Percentiles rank a stretch among this genome's conserved stretches.
These are phyloP conservation scores for Epichloe sylvatica DNA, from an alignment of 2,329 filamentous ascomycete genomes.

Conservation along the genomic window DNA sequence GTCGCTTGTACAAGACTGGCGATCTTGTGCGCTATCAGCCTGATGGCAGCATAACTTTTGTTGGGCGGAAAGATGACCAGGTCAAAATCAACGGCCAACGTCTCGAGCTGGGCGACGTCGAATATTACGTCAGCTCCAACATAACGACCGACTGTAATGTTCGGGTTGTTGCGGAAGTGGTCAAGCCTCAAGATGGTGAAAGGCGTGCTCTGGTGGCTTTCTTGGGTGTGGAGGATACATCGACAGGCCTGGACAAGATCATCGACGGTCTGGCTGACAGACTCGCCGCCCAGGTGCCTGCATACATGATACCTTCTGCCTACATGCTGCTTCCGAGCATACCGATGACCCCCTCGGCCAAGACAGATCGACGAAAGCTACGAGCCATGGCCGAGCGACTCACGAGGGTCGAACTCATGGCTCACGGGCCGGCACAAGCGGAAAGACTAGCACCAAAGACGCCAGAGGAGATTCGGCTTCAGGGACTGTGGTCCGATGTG, in stretches of 20 bases:
- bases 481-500: constrained; percentile 5
- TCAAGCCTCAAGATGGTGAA: not conserved
- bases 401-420: constrained; percentile 1
- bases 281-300: not conserved
- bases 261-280: not conserved
- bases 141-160: not conserved
- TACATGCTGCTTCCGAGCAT: constrained; percentile 6
- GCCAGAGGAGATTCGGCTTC: constrained; percentile 1
- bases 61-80: constrained; percentile 36
- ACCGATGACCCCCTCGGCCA: constrained; percentile 10
- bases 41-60: constrained; percentile 24
- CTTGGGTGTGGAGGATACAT: not conserved
- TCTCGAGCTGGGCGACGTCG: constrained; percentile 7
- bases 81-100: constrained; percentile 38
- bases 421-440: not conserved
- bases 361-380: constrained; percentile 9
- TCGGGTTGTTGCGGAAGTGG: constrained; percentile 1
- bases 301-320: constrained; percentile 8
- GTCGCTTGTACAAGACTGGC: constrained; percentile 12
- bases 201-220: not conserved
- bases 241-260: not conserved
- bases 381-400: constrained; percentile 5
- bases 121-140: not conserved
- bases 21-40: constrained; percentile 14
- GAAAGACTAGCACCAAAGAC: not conserved